These are phyloP conservation scores for Rhodotorula sp. DNA, from an alignment of 1,284 basidiomycete species.

Conservation along the genomic window DNA sequence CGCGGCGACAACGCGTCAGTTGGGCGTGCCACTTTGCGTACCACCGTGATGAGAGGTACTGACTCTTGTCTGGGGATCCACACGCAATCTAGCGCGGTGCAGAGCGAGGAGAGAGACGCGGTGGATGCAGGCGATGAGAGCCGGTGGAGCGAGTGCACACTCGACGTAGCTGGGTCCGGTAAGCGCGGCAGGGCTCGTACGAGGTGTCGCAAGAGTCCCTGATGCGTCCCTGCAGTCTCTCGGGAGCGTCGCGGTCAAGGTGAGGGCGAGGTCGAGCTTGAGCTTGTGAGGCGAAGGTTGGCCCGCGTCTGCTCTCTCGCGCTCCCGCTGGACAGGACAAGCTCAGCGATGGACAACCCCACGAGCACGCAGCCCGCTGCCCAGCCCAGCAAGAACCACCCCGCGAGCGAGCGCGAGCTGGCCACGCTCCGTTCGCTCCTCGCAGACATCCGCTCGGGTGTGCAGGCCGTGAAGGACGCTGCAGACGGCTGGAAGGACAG, in stretches of 20 bases:
- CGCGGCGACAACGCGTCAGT: not conserved
- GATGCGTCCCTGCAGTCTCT: too few relatives aligned
- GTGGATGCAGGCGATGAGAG: not conserved
- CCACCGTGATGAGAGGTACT: accelerated
- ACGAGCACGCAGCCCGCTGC: not conserved
- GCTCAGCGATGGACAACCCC: not conserved
- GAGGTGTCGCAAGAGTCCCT: too few relatives aligned
- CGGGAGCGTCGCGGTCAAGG: too few relatives aligned
- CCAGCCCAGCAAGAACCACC: not conserved
- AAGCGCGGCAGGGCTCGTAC: too few relatives aligned
- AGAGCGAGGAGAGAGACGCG: not conserved
- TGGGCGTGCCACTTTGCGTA: not conserved
- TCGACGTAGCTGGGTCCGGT: too few relatives aligned
- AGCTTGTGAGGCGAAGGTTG: too few relatives aligned
- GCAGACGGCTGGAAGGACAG: constrained; percentile 16
- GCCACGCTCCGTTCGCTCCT: constrained; percentile 25
- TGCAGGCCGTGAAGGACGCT: constrained; percentile 12
- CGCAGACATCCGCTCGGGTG: constrained; percentile 12
- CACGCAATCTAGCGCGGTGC: not conserved
- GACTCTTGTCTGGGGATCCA: not conserved
- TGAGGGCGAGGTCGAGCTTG: too few relatives aligned
- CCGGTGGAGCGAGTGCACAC: not conserved
- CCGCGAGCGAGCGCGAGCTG: constrained; percentile 5
- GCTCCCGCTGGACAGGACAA: too few relatives aligned
- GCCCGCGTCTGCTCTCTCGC: too few relatives aligned